Base-by-base conservation (phyloP, 352 stramenopile genomes). In the Nothophytophthora sp. region DNA sequence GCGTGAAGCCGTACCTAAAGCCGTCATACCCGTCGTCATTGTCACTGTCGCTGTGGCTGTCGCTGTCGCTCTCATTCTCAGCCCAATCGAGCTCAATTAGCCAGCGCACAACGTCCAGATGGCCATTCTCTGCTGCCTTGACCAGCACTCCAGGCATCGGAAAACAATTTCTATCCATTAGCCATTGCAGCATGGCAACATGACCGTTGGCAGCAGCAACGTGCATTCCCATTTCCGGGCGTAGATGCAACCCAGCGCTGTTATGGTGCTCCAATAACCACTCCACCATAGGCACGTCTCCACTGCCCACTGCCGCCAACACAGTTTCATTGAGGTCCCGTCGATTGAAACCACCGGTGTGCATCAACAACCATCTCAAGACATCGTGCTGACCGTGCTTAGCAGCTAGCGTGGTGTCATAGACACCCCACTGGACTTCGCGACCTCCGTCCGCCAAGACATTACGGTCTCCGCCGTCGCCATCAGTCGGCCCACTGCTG, bases 241-340 rank as follows among this genome's bases (percentile, higher is more conserved):
- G 16, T 7, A 33, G 27, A 22, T 40, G 34, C 45, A 28, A 47
- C 13, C 9, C 24, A 5, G 45, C 23, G 5, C 36, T 37, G n/a
- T n/a, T n/a, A n/a, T n/a, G n/a, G 1, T 37, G 19, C 5, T 9
- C 15, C 3, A 46, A 20, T 40, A 70, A 15, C 55, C 46, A 52
- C 32, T 63, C 41, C 1, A 70, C 54, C 11, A 74, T 32, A 1
- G 44, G 1, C 29, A 78, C 41, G 10, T 72, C 43, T 9, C 37
- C 53, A 9, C 6, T 49, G 11, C 16, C 13, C 27, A 61, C 0
- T 1, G 53, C 45, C 3, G 44, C 39, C 13, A 7, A 4, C 1
- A 50, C 15, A 1, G 46, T 32, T 4, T 16, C 20, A 11, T 22
- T 32, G 19, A 38, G 12, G 2, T 39, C 9, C 16, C 44, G 32